Evolutionary conservation across 495 filamentous ascomycete genomes (phyloP).

Genomic region (Talaromyces borbonicus): DNA sequence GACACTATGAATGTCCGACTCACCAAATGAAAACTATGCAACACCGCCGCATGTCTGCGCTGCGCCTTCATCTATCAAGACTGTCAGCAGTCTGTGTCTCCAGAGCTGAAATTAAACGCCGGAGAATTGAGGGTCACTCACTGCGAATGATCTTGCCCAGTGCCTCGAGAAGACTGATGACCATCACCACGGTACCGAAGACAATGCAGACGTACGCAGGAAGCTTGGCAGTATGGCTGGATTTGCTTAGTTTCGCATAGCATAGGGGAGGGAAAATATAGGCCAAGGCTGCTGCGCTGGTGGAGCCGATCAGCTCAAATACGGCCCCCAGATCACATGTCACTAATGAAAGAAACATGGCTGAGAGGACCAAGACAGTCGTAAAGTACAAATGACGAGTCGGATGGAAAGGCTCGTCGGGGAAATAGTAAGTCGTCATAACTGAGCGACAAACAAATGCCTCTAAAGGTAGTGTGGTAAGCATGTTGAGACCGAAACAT

Average conservation of each 20-base stretch:
- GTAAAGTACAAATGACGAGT: constrained; percentile 80
- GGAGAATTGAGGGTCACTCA: constrained; percentile 17
- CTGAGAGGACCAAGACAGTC: constrained; percentile 64
- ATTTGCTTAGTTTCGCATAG: constrained; percentile 79
- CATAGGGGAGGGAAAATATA: constrained; percentile 94
- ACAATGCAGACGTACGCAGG: constrained; percentile 56
- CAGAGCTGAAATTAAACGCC: neutral
- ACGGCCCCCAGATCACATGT: constrained; percentile 91
- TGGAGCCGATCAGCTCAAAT: constrained; percentile 92
- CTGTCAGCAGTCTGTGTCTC: constrained; percentile 1
- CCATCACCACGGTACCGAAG: constrained; percentile 80
- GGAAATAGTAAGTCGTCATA: constrained; percentile 90
- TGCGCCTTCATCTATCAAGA: constrained; percentile 23
- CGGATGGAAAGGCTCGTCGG: constrained; percentile 66
- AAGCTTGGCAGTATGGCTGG: constrained; percentile 59
- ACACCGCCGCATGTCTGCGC: constrained; percentile 18
- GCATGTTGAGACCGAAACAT: constrained; percentile 96
- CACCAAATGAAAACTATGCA: constrained; percentile 3
- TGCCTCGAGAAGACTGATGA: constrained; percentile 68
- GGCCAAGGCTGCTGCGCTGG: constrained; percentile 83
- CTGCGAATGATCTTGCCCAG: constrained; percentile 52
- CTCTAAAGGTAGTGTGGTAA: constrained; percentile 91
- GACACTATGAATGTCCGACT: neutral
- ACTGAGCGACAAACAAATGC: constrained; percentile 96
- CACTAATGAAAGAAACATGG: constrained; percentile 66